Evolutionary conservation across 2,329 filamentous ascomycete genomes (phyloP).

Genomic region (Botrytis sinoallii): DNA sequence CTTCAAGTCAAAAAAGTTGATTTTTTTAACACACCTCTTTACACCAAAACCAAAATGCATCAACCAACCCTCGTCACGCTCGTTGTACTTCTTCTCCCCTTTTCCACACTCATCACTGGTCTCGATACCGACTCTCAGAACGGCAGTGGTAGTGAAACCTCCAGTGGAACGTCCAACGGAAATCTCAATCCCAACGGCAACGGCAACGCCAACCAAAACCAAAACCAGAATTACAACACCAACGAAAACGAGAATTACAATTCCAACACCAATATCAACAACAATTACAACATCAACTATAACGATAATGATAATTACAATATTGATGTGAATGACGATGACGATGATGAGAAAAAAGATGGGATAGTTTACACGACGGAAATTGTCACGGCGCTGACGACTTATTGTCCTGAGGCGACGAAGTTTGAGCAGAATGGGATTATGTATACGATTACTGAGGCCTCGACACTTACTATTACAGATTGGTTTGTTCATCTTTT

Average conservation of each 20-base stretch:
- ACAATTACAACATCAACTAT: neutral
- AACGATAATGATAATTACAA: neutral
- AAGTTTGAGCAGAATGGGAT: neutral
- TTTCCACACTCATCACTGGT: neutral
- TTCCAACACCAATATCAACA: neutral
- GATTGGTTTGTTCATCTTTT: slow-evolving; percentile 2
- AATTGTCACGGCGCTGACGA: neutral
- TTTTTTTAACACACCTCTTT: neutral
- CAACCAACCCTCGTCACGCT: neutral
- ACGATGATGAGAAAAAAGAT: neutral
- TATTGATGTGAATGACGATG: neutral
- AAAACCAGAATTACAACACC: neutral
- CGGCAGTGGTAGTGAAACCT: neutral
- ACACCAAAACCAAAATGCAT: neutral
- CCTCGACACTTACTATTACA: slow-evolving; percentile 6
- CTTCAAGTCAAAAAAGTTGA: neutral
- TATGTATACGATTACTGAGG: slow-evolving; percentile 4
- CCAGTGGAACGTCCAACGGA: neutral
- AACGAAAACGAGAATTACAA: slow-evolving; percentile 5
- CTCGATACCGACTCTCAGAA: neutral
- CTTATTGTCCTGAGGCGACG: slow-evolving; percentile 4
- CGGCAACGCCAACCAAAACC: neutral
- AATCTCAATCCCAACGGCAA: slow-evolving; percentile 3
- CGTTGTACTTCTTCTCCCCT: neutral
- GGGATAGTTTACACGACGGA: neutral